Evolutionary conservation across 2,329 filamentous ascomycete species (phyloP).

Genomic region (Fusarium proliferatum): DNA sequence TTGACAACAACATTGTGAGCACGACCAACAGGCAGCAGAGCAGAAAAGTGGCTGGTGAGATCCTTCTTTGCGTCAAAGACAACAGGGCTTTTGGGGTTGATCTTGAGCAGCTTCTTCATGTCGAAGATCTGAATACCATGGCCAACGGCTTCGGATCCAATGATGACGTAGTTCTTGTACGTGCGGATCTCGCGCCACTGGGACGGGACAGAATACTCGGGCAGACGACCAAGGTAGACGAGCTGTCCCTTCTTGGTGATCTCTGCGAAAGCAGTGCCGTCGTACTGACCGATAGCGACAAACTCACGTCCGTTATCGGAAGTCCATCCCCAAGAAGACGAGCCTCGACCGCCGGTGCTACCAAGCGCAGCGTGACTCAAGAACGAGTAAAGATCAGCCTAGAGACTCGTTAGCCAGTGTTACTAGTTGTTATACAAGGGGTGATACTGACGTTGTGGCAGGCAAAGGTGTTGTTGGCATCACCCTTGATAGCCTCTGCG

Average conservation of each 20-base stretch:
- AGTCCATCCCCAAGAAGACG: slow-evolving; percentile 61
- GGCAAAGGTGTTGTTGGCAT: slow-evolving; percentile 59
- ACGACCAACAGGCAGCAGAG: slow-evolving; percentile 52
- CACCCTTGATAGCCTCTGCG: slow-evolving; percentile 57
- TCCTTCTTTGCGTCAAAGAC: slow-evolving; percentile 50
- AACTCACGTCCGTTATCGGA: slow-evolving; percentile 61
- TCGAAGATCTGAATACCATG: slow-evolving; percentile 75
- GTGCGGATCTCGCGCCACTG: slow-evolving; percentile 57
- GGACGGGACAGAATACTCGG: slow-evolving; percentile 52
- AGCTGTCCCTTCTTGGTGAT: slow-evolving; percentile 57
- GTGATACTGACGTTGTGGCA: slow-evolving; percentile 56
- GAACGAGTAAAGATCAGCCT: slow-evolving; percentile 65
- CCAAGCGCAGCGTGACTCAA: slow-evolving; percentile 64
- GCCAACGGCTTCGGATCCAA: slow-evolving; percentile 56
- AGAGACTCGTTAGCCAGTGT: neutral
- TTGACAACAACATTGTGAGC: slow-evolving; percentile 64
- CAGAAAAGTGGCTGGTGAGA: slow-evolving; percentile 51
- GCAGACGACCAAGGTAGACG: slow-evolving; percentile 59
- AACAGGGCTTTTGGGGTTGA: slow-evolving; percentile 55
- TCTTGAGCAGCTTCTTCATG: slow-evolving; percentile 62
- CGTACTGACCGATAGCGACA: slow-evolving; percentile 59
- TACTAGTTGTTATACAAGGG: rapidly evolving
- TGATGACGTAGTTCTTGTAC: slow-evolving; percentile 51
- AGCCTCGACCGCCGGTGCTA: slow-evolving; percentile 51
- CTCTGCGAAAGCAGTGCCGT: slow-evolving; percentile 63